Evolutionary conservation across 2,329 filamentous ascomycete species (phyloP).

Genomic region (Colletotrichum horii): DNA sequence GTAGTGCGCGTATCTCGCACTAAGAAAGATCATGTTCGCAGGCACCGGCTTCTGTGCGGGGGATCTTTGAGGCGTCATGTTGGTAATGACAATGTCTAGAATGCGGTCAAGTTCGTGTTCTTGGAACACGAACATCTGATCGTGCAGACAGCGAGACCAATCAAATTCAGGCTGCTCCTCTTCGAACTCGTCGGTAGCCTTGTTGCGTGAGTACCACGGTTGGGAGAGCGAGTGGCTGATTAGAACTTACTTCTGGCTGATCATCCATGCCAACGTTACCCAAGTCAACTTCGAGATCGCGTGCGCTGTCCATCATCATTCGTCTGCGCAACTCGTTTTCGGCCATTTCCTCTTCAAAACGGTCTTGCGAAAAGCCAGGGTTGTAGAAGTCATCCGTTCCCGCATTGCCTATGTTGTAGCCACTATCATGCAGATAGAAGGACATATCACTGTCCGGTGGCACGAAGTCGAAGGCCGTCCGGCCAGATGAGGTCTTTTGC

Average conservation of each 20-base stretch:
- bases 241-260: conserved; percentile 76
- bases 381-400: conserved; percentile 93
- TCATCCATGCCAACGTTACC: conserved; percentile 97
- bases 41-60: conserved; percentile 98
- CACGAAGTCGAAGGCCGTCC: conserved; percentile 95
- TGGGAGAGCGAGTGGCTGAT: neutral
- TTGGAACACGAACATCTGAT: conserved; percentile 99
- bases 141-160: conserved; percentile 91
- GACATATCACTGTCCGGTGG: conserved; percentile 96
- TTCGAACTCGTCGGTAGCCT: conserved; percentile 71
- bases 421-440: conserved; percentile 92
- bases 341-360: conserved; percentile 96
- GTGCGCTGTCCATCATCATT: conserved; percentile 99
- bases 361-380: conserved; percentile 87
- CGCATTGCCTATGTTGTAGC: conserved; percentile 84
- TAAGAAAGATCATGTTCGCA: conserved; percentile 95
- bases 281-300: conserved; percentile 94
- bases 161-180: conserved; percentile 95
- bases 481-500: conserved; percentile 90
- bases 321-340: conserved; percentile 94
- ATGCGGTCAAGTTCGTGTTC: conserved; percentile 91
- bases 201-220: conserved; percentile 27
- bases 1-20: conserved; percentile 95
- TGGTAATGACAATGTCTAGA: conserved; percentile 93
- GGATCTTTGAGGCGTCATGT: conserved; percentile 95